These are phyloP conservation scores for Neonectria hederae DNA, from an alignment of 2,329 filamentous ascomycete species.

Conservation along the genomic window DNA sequence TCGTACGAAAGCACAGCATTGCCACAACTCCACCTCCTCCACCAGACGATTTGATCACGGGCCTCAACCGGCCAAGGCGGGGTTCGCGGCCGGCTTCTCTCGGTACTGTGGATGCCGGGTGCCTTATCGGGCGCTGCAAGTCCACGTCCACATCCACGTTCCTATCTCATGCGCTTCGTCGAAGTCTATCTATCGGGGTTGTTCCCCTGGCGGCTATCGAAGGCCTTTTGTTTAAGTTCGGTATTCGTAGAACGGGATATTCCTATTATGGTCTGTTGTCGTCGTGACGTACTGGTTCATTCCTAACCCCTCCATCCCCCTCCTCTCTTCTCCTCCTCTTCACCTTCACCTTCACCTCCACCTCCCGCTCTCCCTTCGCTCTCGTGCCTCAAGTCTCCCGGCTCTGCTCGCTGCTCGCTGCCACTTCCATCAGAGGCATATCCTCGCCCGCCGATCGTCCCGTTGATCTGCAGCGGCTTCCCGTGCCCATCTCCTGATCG, in stretches of 20 bases:
- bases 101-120: not conserved
- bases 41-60: slow-evolving; percentile 4
- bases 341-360: slow-evolving; percentile 7
- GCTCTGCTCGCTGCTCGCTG: not conserved
- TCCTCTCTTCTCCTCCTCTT: slow-evolving; percentile 7
- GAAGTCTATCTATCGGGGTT: not conserved
- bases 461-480: slow-evolving; percentile 6
- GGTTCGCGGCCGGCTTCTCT: not conserved
- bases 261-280: not conserved
- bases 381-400: slow-evolving; percentile 20
- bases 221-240: not conserved
- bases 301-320: slow-evolving; percentile 6
- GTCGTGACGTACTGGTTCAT: not conserved
- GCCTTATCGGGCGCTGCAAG: no score
- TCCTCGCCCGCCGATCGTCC: slow-evolving; percentile 2
- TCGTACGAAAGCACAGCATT: not conserved
- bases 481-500: slow-evolving; percentile 16
- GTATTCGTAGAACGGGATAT: not conserved
- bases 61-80: not conserved
- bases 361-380: not conserved
- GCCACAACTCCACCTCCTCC: not conserved
- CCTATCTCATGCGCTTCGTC: no score
- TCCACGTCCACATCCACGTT: no score
- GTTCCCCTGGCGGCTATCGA: not conserved
- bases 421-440: slow-evolving; percentile 10